phyloP scores from a whole-genome alignment of 164 flowering plant genomes.

The Cinnamomum micranthum region DNA sequence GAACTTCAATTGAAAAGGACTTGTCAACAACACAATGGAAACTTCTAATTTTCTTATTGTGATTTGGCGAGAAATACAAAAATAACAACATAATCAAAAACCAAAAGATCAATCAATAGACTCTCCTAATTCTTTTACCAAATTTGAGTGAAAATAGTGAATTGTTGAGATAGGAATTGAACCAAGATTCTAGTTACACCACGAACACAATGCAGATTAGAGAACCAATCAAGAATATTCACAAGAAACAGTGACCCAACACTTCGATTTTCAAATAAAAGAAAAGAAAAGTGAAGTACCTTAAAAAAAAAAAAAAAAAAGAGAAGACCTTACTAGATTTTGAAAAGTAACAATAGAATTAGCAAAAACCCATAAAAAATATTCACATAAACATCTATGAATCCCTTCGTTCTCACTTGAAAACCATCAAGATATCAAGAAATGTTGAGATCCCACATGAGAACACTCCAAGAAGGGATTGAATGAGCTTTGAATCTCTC shows the following conservation, averaged over 20 bases:
- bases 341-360: background rate
- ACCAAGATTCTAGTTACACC: background rate
- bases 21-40: background rate
- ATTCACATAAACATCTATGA: background rate
- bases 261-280: background rate
- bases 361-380: constrained; percentile 5
- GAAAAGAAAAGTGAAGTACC: background rate
- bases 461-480: background rate
- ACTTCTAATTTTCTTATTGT: background rate
- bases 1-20: background rate
- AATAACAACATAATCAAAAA: background rate
- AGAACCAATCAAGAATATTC: background rate
- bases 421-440: background rate
- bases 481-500: background rate
- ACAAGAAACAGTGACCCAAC: background rate
- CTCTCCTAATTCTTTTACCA: no score
- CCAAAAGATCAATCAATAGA: background rate
- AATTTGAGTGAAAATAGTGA: no score
- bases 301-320: background rate
- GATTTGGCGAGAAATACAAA: constrained; percentile 4
- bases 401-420: background rate
- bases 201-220: background rate
- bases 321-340: background rate
- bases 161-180: no score
- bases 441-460: background rate